These are phyloP conservation scores for Chara braunii DNA, from an alignment of 139 green algal species.

Conservation along the genomic window DNA sequence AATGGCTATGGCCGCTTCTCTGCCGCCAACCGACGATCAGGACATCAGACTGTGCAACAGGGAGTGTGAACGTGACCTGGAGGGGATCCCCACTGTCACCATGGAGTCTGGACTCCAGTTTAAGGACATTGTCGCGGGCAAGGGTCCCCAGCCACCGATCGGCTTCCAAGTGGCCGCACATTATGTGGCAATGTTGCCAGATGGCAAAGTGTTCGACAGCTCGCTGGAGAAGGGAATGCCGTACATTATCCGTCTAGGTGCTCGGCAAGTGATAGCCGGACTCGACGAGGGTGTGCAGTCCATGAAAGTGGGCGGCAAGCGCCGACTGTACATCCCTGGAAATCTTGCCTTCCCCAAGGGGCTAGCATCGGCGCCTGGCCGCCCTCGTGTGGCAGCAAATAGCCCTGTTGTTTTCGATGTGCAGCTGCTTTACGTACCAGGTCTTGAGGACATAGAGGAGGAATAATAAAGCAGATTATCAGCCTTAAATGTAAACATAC, in stretches of 20 bases:
- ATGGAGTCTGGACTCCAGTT: slow-evolving; percentile 78
- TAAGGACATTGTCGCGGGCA: slow-evolving; percentile 71
- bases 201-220: slow-evolving; percentile 44
- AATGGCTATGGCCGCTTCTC: not conserved
- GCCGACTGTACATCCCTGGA: slow-evolving; percentile 90
- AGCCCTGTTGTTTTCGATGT: slow-evolving; percentile 89
- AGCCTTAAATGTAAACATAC: too few relatives aligned
- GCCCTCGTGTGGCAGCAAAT: slow-evolving; percentile 61
- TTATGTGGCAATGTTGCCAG: slow-evolving; percentile 79
- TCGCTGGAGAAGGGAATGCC: slow-evolving; percentile 71
- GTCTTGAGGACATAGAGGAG: slow-evolving; percentile 41
- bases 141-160: slow-evolving; percentile 51
- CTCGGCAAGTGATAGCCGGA: slow-evolving; percentile 53
- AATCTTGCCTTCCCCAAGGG: slow-evolving; percentile 83
- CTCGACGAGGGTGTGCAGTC: slow-evolving; percentile 82
- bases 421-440: slow-evolving; percentile 79
- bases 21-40: slow-evolving; percentile 14
- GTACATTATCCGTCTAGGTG: slow-evolving; percentile 77
- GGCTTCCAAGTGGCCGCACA: slow-evolving; percentile 68
- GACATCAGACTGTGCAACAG: slow-evolving; percentile 55
- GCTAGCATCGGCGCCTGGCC: slow-evolving; percentile 47
- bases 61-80: slow-evolving; percentile 52
- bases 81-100: slow-evolving; percentile 46
- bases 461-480: too few relatives aligned
- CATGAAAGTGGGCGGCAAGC: slow-evolving; percentile 77